Evolutionary conservation across 345 rosid species (phyloP).

Genomic region (Angophora floribunda): DNA sequence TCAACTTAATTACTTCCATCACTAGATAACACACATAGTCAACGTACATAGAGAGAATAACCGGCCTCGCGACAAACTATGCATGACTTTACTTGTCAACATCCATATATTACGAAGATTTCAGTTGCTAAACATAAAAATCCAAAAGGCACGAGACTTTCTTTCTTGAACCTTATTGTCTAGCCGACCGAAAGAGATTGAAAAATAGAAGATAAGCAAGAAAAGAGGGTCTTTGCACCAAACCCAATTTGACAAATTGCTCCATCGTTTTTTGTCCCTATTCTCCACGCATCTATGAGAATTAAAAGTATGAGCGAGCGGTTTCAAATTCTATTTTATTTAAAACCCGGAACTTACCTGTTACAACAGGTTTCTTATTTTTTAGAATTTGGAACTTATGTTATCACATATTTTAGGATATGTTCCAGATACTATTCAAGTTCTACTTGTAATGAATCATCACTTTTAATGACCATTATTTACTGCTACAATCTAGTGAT

Average conservation of each 20-base stretch:
- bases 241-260: not conserved
- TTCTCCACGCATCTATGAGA: not conserved
- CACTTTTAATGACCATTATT: too few relatives aligned
- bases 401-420: too few relatives aligned
- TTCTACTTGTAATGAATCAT: too few relatives aligned
- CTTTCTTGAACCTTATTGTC: not conserved
- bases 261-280: not conserved
- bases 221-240: not conserved
- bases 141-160: not conserved
- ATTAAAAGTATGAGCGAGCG: too few relatives aligned
- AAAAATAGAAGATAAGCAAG: not conserved
- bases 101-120: not conserved
- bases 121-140: not conserved
- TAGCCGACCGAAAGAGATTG: not conserved
- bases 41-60: not conserved
- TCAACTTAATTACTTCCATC: not conserved
- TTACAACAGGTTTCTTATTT: too few relatives aligned
- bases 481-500: too few relatives aligned
- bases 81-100: not conserved
- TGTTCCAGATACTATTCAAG: too few relatives aligned
- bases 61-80: accelerated
- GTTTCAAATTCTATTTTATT: too few relatives aligned
- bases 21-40: not conserved
- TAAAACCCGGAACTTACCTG: too few relatives aligned
- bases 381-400: too few relatives aligned